Evolutionary conservation across 768 basidiomycete genomes (phyloP).

Genomic region (Ramaria sp.): DNA sequence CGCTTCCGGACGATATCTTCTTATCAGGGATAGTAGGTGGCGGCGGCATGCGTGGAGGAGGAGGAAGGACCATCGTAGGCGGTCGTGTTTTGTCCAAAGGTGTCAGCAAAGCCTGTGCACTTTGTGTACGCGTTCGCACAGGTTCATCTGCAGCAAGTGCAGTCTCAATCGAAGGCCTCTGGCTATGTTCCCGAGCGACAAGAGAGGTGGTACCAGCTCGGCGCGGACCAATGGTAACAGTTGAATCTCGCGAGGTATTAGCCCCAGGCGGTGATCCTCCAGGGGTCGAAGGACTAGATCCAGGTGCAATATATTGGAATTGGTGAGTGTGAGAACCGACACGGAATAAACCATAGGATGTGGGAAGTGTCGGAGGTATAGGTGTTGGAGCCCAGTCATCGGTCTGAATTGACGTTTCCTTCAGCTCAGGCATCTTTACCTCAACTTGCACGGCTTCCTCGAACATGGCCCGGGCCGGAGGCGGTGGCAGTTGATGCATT

Average conservation of each 20-base stretch:
- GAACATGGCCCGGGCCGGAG: not conserved
- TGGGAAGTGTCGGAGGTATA: constrained; percentile 18
- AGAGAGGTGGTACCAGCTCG: constrained; percentile 27
- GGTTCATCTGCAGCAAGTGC: constrained; percentile 37
- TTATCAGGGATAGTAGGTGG: constrained; percentile 69
- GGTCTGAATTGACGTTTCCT: constrained; percentile 73
- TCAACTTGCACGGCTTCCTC: constrained; percentile 11
- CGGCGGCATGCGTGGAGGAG: constrained; percentile 74
- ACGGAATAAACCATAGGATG: constrained; percentile 37
- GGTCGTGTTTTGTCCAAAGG: constrained; percentile 67
- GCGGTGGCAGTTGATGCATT: not conserved
- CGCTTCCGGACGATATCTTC: constrained; percentile 29
- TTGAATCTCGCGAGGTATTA: constrained; percentile 35
- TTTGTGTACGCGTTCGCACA: constrained; percentile 11
- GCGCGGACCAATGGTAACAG: constrained; percentile 23
- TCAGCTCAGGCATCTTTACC: constrained; percentile 50
- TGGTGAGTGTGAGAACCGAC: constrained; percentile 52
- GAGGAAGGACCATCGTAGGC: constrained; percentile 69
- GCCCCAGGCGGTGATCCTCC: constrained; percentile 17
- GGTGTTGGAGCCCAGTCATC: constrained; percentile 52
- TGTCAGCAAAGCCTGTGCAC: constrained; percentile 40
- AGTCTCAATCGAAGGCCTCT: constrained; percentile 66
- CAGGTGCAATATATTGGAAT: constrained; percentile 51
- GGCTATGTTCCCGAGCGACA: constrained; percentile 32
- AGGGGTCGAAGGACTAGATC: constrained; percentile 26